Evolutionary conservation across 1,284 basidiomycete genomes (phyloP).

Genomic region (Psilocybe mexicana): DNA sequence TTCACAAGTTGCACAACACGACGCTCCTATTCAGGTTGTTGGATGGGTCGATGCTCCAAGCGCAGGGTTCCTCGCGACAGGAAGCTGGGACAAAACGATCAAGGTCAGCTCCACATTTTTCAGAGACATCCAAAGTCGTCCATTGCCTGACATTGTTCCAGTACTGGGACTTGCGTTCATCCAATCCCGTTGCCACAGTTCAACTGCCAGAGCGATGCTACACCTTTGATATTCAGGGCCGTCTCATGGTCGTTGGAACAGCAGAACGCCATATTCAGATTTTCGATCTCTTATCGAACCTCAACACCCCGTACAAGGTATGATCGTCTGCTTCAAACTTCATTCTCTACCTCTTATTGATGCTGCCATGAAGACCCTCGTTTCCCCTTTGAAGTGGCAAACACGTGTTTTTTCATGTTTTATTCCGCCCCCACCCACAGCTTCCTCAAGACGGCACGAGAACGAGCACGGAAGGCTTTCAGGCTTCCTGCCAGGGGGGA

Average conservation of each 20-base stretch:
- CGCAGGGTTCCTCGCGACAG: constrained; percentile 77
- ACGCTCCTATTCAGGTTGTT: constrained; percentile 78
- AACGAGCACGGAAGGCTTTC: constrained; percentile 34
- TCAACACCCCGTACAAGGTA: constrained; percentile 76
- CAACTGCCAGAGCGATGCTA: constrained; percentile 90
- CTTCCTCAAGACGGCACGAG: constrained; percentile 30
- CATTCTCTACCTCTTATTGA: neutral
- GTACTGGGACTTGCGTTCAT: constrained; percentile 90
- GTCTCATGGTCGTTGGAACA: constrained; percentile 92
- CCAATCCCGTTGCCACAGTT: constrained; percentile 75
- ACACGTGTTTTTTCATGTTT: constrained; percentile 90
- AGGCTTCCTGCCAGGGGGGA: constrained; percentile 27
- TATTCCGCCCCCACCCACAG: constrained; percentile 56
- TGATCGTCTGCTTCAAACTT: constrained; percentile 19
- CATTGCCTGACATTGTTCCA: constrained; percentile 30
- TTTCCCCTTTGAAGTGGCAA: constrained; percentile 92
- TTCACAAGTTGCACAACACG: constrained; percentile 80
- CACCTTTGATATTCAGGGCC: constrained; percentile 81
- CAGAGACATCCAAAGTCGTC: no score
- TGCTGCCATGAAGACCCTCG: constrained; percentile 54
- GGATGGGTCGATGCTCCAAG: constrained; percentile 74
- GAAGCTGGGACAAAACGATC: constrained; percentile 90
- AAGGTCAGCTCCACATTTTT: constrained; percentile 52
- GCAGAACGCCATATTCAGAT: constrained; percentile 91
- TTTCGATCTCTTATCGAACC: constrained; percentile 78